A percentile compares a stretch with the other conserved stretches of the same genome.
phyloP scores from a whole-genome alignment of 805 yeast genomes.

The Starmera caribaea region DNA sequence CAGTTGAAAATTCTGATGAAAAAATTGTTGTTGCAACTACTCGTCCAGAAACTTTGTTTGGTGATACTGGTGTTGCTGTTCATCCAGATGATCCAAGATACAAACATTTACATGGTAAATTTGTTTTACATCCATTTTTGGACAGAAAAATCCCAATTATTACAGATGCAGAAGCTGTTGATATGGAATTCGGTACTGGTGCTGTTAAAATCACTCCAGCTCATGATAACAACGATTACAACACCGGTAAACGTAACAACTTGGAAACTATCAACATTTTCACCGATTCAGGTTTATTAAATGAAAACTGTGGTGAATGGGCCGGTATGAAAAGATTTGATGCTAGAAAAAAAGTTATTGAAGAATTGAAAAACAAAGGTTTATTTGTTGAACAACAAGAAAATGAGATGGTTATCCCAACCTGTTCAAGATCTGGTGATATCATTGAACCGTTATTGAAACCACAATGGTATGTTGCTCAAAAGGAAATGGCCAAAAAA shows the following conservation, averaged over 20 bases:
- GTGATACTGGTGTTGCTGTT: conserved; percentile 97
- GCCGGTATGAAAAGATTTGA: conserved; percentile 87
- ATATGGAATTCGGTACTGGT: conserved; percentile 99
- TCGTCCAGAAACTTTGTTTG: conserved; percentile 97
- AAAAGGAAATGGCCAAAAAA: conserved; percentile 76
- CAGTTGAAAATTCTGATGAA: conserved; percentile 79
- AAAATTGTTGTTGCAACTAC: conserved; percentile 90
- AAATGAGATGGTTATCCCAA: conserved; percentile 92
- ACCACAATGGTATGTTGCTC: conserved; percentile 99
- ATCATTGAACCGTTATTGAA: conserved; percentile 92
- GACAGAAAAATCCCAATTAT: conserved; percentile 81
- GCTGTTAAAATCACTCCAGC: conserved; percentile 99
- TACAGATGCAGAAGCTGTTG: conserved; percentile 88
- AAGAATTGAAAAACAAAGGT: conserved; percentile 62
- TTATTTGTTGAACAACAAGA: conserved; percentile 78
- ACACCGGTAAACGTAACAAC: conserved; percentile 88
- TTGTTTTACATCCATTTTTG: conserved; percentile 81
- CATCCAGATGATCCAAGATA: conserved; percentile 94
- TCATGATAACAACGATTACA: conserved; percentile 95
- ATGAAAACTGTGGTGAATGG: conserved; percentile 92
- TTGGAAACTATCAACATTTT: conserved; percentile 83
- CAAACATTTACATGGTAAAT: conserved; percentile 91
- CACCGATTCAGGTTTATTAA: conserved; percentile 86
- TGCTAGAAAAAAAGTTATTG: conserved; percentile 82
- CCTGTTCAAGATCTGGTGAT: conserved; percentile 95